Evolutionary conservation across 306 rosid species (phyloP).

Genomic region (Citrullus colocynthis): DNA sequence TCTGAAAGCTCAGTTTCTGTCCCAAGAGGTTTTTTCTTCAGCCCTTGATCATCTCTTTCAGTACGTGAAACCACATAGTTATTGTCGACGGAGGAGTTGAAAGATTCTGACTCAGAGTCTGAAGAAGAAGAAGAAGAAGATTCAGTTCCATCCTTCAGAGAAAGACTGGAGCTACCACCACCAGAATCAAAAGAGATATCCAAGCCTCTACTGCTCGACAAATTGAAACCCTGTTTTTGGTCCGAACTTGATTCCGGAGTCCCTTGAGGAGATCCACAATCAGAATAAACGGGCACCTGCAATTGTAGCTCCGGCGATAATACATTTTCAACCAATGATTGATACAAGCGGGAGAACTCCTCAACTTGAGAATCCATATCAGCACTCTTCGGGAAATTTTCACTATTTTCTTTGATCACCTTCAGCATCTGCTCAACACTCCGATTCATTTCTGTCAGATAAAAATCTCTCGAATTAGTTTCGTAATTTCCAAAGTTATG

Average conservation of each 20-base stretch:
- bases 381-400: background rate
- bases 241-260: slow-evolving; percentile 28
- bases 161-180: slow-evolving; percentile 34
- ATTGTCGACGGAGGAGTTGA: slow-evolving; percentile 8
- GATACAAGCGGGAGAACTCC: slow-evolving; percentile 26
- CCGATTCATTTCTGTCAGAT: slow-evolving; percentile 26
- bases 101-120: slow-evolving; percentile 42
- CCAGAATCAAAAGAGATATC: slow-evolving; percentile 40
- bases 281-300: slow-evolving; percentile 29
- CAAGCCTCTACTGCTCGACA: slow-evolving; percentile 22
- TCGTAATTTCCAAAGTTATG: background rate
- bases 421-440: slow-evolving; percentile 26
- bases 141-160: slow-evolving; percentile 31
- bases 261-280: slow-evolving; percentile 21
- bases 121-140: slow-evolving; percentile 41
- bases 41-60: slow-evolving; percentile 18
- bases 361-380: slow-evolving; percentile 14
- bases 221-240: slow-evolving; percentile 21
- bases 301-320: slow-evolving; percentile 14
- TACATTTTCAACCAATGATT: slow-evolving; percentile 20
- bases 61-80: slow-evolving; percentile 17
- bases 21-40: slow-evolving; percentile 18
- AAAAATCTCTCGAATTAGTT: background rate
- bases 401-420: slow-evolving; percentile 25
- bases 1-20: slow-evolving; percentile 27